Evolutionary conservation across 495 filamentous ascomycete species (phyloP).

Genomic region (Penicillium psychrofluorescens): DNA sequence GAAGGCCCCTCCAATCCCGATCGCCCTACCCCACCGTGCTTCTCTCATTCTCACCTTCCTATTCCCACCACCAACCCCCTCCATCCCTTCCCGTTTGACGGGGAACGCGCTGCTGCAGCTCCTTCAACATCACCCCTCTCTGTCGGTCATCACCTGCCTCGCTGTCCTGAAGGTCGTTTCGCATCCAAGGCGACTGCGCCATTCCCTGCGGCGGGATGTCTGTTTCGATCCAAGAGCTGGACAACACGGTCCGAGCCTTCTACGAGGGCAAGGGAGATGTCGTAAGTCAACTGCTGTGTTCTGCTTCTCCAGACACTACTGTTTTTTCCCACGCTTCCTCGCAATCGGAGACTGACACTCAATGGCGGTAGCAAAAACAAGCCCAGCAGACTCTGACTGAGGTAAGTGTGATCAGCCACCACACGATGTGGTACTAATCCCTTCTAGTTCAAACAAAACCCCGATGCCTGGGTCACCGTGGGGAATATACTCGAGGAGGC

Average conservation of each 20-base stretch:
- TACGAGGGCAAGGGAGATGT: conserved; percentile 91
- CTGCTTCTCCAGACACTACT: not conserved
- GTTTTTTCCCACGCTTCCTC: not conserved
- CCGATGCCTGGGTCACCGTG: conserved; percentile 93
- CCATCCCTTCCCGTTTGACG: not conserved
- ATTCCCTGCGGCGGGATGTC: conserved; percentile 45
- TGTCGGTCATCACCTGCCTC: conserved; percentile 2
- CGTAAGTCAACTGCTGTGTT: conserved; percentile 43
- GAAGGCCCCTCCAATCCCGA: not conserved
- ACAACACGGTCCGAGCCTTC: conserved; percentile 91
- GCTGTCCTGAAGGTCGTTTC: conserved; percentile 11
- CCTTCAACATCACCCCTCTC: not conserved
- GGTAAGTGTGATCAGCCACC: conserved; percentile 42
- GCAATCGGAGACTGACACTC: conserved; percentile 11
- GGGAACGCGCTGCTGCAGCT: too few species aligned
- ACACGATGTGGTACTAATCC: not conserved
- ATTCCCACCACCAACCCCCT: conserved; percentile 3
- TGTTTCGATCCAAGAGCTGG: conserved; percentile 81
- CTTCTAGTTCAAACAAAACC: conserved; percentile 90
- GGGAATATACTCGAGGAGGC: conserved; percentile 91
- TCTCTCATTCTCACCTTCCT: conserved; percentile 1
- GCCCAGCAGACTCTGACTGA: conserved; percentile 92
- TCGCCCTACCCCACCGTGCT: conserved; percentile 16
- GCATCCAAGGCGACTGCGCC: conserved; percentile 25
- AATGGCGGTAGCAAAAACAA: conserved; percentile 77